phyloP scores from a whole-genome alignment of 1,284 basidiomycete species.

The Pyrrhoderma noxium region DNA sequence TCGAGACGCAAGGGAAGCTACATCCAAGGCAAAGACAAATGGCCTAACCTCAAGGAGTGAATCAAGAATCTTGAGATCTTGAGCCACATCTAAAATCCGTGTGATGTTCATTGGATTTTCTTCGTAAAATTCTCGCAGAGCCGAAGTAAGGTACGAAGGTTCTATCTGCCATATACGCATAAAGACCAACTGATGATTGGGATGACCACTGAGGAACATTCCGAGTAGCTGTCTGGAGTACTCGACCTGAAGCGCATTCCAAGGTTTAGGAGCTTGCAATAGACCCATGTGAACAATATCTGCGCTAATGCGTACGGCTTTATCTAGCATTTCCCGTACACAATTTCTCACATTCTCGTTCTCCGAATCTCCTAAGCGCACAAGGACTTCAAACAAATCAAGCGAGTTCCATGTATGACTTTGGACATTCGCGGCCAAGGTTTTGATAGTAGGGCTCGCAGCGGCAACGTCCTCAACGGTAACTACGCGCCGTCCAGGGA shows the following conservation, averaged over 20 bases:
- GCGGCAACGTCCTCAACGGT: conserved; percentile 80
- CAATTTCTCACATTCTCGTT: conserved; percentile 62
- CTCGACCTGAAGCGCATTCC: conserved; percentile 82
- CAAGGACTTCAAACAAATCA: conserved; percentile 86
- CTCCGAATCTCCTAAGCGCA: conserved; percentile 68
- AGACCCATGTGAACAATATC: conserved; percentile 93
- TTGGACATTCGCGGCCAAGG: conserved; percentile 79
- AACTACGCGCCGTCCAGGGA: conserved; percentile 76
- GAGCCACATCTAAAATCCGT: conserved; percentile 90
- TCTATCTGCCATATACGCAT: conserved; percentile 93
- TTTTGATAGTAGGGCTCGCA: conserved; percentile 81
- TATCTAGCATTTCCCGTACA: conserved; percentile 86
- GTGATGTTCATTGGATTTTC: conserved; percentile 92
- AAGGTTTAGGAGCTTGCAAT: conserved; percentile 80
- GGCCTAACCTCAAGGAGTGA: conserved; percentile 82
- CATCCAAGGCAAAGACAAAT: conserved; percentile 84
- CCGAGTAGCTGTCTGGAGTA: conserved; percentile 82
- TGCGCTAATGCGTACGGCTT: conserved; percentile 87
- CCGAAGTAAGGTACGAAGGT: conserved; percentile 76
- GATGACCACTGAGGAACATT: conserved; percentile 90
- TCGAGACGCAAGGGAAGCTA: conserved; percentile 88
- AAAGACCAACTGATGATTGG: conserved; percentile 94
- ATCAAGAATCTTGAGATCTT: conserved; percentile 92
- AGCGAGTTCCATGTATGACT: conserved; percentile 91
- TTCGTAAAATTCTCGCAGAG: conserved; percentile 87